These are phyloP conservation scores for Dendrothele bispora DNA, from an alignment of 768 basidiomycete genomes.

Conservation along the genomic window DNA sequence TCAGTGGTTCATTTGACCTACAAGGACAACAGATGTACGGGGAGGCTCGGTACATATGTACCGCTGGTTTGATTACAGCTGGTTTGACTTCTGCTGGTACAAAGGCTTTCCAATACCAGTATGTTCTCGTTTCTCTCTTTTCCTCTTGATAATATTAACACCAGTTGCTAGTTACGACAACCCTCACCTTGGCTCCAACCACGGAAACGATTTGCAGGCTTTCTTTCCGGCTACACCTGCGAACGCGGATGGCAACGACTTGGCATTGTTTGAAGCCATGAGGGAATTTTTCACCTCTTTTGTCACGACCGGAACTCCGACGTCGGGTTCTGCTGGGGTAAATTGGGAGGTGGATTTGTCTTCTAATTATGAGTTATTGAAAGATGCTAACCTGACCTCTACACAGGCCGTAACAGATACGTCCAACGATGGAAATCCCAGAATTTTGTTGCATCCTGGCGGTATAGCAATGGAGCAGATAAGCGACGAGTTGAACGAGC, in stretches of 20 bases:
- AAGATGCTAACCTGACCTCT: background rate
- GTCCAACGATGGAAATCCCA: slow-evolving; percentile 3
- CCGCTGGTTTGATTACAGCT: slow-evolving; percentile 34
- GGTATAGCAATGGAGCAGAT: slow-evolving; percentile 5
- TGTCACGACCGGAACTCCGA: slow-evolving; percentile 31
- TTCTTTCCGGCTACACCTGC: slow-evolving; percentile 30
- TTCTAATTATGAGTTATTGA: background rate
- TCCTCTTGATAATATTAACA: background rate
- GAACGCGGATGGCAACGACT: slow-evolving; percentile 15
- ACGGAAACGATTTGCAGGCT: slow-evolving; percentile 35
- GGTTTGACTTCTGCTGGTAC: slow-evolving; percentile 18
- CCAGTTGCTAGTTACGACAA: slow-evolving; percentile 36
- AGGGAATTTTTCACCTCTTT: slow-evolving; percentile 41
- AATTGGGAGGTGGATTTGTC: slow-evolving; percentile 29
- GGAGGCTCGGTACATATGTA: slow-evolving; percentile 44
- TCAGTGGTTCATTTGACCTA: slow-evolving; percentile 31
- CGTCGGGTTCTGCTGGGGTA: slow-evolving; percentile 12
- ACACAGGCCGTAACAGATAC: no score
- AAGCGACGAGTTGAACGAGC: background rate
- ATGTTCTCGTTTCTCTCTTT: background rate
- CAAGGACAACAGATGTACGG: slow-evolving; percentile 48
- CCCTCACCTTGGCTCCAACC: slow-evolving; percentile 35
- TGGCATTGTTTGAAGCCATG: slow-evolving; percentile 35
- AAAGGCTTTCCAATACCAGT: slow-evolving; percentile 38
- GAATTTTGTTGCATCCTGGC: slow-evolving; percentile 8